Evolutionary conservation across 192 early-diverging fungal species (phyloP).

Genomic region (Pilobolus umbonatus): DNA sequence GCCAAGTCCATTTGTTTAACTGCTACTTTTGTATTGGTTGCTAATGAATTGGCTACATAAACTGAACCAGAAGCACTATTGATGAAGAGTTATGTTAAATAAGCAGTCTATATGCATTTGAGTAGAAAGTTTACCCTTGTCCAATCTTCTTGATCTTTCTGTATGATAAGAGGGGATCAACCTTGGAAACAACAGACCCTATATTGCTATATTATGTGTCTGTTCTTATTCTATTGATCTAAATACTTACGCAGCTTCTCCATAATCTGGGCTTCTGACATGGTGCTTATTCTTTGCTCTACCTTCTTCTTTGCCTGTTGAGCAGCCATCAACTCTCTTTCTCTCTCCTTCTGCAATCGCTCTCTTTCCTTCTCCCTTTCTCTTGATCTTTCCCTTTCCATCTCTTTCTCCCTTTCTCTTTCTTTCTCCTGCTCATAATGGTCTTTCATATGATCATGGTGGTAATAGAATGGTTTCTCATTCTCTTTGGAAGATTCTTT

Average conservation of each 20-base stretch:
- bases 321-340: slow-evolving; percentile 27
- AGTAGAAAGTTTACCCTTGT: slow-evolving; percentile 65
- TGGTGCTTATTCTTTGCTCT: slow-evolving; percentile 75
- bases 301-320: slow-evolving; percentile 51
- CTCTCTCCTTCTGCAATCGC: slow-evolving; percentile 19
- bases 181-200: slow-evolving; percentile 79
- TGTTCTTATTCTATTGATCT: slow-evolving; percentile 3
- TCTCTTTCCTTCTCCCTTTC: slow-evolving; percentile 16
- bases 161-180: slow-evolving; percentile 87
- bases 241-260: slow-evolving; percentile 66
- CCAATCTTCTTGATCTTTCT: slow-evolving; percentile 94
- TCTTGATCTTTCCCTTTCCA: slow-evolving; percentile 4
- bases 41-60: slow-evolving; percentile 79
- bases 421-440: slow-evolving; percentile 20
- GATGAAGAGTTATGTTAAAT: neutral
- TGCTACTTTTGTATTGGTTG: slow-evolving; percentile 72
- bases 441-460: too few species aligned
- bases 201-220: slow-evolving; percentile 22
- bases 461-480: too few species aligned
- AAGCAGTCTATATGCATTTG: slow-evolving; percentile 1
- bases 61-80: slow-evolving; percentile 89
- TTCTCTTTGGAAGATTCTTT: too few species aligned
- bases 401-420: slow-evolving; percentile 1
- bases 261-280: slow-evolving; percentile 95
- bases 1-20: slow-evolving; percentile 92